These are phyloP conservation scores for Fomitopsis schrenkii DNA, from an alignment of 1,284 basidiomycete genomes.

Conservation along the genomic window DNA sequence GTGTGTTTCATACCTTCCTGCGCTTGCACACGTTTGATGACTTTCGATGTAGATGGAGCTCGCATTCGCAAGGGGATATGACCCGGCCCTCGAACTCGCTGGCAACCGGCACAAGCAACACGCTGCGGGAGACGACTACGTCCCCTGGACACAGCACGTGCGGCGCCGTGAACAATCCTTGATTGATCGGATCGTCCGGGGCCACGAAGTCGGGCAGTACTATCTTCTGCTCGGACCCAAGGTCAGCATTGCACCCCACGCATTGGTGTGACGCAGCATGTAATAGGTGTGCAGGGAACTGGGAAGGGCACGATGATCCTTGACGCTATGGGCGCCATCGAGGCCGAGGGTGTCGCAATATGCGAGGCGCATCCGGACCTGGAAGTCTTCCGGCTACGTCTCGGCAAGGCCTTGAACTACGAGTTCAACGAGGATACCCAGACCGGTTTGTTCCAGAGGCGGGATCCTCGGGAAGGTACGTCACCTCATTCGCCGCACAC, in stretches of 20 bases:
- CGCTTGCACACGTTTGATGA: conserved; percentile 12
- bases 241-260: conserved; percentile 29
- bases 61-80: conserved; percentile 65
- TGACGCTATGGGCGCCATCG: conserved; percentile 70
- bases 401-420: conserved; percentile 78
- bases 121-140: conserved; percentile 35
- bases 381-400: conserved; percentile 73
- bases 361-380: conserved; percentile 62
- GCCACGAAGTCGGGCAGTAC: conserved; percentile 68
- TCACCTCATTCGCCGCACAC: background rate
- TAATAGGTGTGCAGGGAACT: conserved; percentile 36
- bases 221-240: conserved; percentile 77
- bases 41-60: conserved; percentile 46
- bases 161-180: conserved; percentile 67
- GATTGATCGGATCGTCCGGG: conserved; percentile 78
- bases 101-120: conserved; percentile 34
- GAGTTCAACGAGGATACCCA: conserved; percentile 82
- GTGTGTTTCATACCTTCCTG: conserved; percentile 2
- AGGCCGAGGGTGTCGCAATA: conserved; percentile 64
- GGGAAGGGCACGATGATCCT: conserved; percentile 81
- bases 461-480: conserved; percentile 76
- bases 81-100: conserved; percentile 75
- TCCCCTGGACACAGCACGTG: conserved; percentile 56
- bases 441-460: conserved; percentile 71
- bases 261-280: background rate